These are phyloP conservation scores for Mortierella claussenii DNA, from an alignment of 192 early-diverging fungal genomes.

Conservation along the genomic window DNA sequence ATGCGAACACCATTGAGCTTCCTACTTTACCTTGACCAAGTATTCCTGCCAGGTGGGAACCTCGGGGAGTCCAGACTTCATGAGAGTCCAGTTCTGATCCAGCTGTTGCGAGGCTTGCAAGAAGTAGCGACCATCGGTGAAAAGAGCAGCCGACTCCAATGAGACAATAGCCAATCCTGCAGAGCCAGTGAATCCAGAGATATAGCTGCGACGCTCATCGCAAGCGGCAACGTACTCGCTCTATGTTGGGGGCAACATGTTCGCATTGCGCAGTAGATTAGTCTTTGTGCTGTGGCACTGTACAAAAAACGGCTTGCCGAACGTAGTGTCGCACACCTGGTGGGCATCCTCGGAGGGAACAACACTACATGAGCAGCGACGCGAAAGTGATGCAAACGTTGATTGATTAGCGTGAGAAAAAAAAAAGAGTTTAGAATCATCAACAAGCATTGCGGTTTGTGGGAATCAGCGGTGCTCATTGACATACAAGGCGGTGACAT, in stretches of 20 bases:
- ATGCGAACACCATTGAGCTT: no score
- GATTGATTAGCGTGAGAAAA: slow-evolving; percentile 40
- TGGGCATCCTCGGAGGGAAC: slow-evolving; percentile 97
- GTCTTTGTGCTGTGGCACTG: background rate
- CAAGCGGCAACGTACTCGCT: slow-evolving; percentile 94
- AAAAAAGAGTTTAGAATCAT: slow-evolving; percentile 4
- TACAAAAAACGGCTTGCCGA: background rate
- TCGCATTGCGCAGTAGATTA: background rate
- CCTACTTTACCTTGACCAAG: slow-evolving; percentile 69
- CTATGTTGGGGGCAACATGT: slow-evolving; percentile 44
- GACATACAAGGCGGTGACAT: slow-evolving; percentile 63
- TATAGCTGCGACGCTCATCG: slow-evolving; percentile 89
- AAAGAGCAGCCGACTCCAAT: slow-evolving; percentile 81
- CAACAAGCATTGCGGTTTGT: background rate
- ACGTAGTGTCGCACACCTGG: slow-evolving; percentile 66
- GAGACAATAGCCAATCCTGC: slow-evolving; percentile 94
- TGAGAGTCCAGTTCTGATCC: slow-evolving; percentile 92
- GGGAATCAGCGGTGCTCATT: background rate
- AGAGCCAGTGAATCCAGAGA: slow-evolving; percentile 97
- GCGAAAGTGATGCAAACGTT: background rate
- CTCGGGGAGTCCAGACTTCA: slow-evolving; percentile 90
- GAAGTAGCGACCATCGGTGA: slow-evolving; percentile 98
- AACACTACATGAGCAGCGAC: slow-evolving; percentile 76
- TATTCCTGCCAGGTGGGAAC: slow-evolving; percentile 93
- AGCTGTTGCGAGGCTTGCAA: slow-evolving; percentile 94